These are phyloP conservation scores for Vaccinium macrocarpon DNA, from an alignment of 148 eudicot genomes.

Conservation along the genomic window DNA sequence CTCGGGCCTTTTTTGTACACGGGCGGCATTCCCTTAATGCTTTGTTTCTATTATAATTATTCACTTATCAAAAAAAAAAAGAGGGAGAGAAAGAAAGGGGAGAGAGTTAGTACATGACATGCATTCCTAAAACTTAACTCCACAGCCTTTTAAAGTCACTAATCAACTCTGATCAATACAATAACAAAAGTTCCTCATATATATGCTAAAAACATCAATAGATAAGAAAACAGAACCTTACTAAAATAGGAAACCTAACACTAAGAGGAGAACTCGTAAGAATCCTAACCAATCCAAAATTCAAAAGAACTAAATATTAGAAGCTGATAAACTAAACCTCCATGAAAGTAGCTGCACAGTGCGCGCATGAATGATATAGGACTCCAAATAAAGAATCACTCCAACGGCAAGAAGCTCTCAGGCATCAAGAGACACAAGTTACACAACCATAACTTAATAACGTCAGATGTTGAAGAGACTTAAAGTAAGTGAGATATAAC, in stretches of 20 bases:
- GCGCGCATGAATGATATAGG: background rate
- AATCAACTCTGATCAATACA: no score
- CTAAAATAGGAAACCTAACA: background rate
- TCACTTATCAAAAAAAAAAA: no score
- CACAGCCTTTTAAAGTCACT: background rate
- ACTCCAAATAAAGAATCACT: background rate
- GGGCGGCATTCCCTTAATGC: no score
- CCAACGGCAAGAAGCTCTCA: background rate
- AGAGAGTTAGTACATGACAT: background rate
- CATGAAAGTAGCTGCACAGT: background rate
- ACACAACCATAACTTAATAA: background rate
- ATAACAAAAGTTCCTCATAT: background rate
- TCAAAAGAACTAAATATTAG: background rate
- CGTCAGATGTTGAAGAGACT: background rate
- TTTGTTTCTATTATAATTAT: no score
- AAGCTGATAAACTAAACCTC: background rate
- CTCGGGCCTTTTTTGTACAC: no score
- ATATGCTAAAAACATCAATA: background rate
- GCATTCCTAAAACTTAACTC: background rate
- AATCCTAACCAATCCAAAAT: background rate
- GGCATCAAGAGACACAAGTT: background rate
- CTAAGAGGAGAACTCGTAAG: background rate
- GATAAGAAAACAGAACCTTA: background rate
- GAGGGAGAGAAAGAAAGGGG: background rate
- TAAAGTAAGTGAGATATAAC: background rate